phyloP scores from a whole-genome alignment of 805 yeast species.

The Jamesozyma piceae region DNA sequence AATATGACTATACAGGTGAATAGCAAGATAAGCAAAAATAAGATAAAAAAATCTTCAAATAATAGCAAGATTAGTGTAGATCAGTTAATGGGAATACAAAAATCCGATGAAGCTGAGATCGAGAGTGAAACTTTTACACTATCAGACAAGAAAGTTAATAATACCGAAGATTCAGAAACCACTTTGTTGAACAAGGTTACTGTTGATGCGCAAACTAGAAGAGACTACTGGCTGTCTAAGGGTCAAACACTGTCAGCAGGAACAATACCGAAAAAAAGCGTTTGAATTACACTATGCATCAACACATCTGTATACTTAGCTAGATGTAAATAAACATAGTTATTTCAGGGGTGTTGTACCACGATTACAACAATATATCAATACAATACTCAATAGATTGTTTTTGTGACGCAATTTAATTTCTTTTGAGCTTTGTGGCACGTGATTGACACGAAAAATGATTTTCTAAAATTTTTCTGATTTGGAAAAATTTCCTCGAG shows the following conservation, averaged over 20 bases:
- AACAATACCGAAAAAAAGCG: conserved; percentile 2
- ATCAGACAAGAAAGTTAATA: background rate
- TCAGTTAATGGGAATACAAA: conserved; percentile 2
- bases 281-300: too few relatives aligned
- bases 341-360: too few relatives aligned
- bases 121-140: background rate
- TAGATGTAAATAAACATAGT: background rate
- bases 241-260: conserved; percentile 17
- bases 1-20: background rate
- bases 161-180: background rate
- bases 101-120: conserved; percentile 11
- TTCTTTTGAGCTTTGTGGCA: too few relatives aligned
- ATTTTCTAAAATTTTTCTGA: too few relatives aligned
- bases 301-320: background rate
- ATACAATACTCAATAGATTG: too few relatives aligned
- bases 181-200: conserved; percentile 11
- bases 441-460: too few relatives aligned
- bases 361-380: too few relatives aligned
- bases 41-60: background rate
- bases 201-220: conserved; percentile 27
- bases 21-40: background rate
- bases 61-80: conserved; percentile 1
- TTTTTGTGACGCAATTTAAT: too few relatives aligned
- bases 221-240: conserved; percentile 30
- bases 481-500: too few relatives aligned